Percentiles rank a stretch among this genome's conserved stretches.
These are phyloP conservation scores for Solanum clarkiae DNA, from an alignment of 257 asterid species.

Conservation along the genomic window DNA sequence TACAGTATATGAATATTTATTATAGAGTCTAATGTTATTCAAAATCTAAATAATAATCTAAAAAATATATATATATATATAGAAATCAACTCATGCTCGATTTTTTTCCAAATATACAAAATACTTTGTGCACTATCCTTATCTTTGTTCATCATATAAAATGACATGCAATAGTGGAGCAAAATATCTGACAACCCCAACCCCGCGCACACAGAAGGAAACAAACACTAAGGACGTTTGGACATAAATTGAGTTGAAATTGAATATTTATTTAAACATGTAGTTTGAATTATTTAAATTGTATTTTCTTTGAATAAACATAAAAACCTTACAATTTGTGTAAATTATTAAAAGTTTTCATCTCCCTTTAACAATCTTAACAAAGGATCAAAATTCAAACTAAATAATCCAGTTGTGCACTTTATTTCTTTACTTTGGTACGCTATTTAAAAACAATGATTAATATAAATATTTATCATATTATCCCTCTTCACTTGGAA, in stretches of 20 bases:
- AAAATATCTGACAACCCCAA: neutral
- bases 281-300: too few relatives aligned
- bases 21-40: neutral
- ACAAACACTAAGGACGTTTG: neutral
- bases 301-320: too few relatives aligned
- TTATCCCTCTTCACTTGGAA: too few relatives aligned
- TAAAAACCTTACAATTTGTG: too few relatives aligned
- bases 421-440: too few relatives aligned
- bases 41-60: neutral
- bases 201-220: neutral
- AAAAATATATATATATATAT: neutral
- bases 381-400: neutral
- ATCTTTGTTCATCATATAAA: neutral
- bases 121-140: neutral
- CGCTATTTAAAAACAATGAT: too few relatives aligned
- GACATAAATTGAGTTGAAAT: neutral
- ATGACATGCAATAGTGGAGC: neutral
- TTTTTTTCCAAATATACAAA: neutral
- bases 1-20: neutral
- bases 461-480: too few relatives aligned
- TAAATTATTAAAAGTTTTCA: neutral
- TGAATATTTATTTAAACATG: too few relatives aligned
- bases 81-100: neutral
- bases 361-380: fast-evolving
- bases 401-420: too few relatives aligned